Evolutionary conservation across 2,329 filamentous ascomycete species (phyloP).

Genomic region (Ceratocystiopsis minuta): DNA sequence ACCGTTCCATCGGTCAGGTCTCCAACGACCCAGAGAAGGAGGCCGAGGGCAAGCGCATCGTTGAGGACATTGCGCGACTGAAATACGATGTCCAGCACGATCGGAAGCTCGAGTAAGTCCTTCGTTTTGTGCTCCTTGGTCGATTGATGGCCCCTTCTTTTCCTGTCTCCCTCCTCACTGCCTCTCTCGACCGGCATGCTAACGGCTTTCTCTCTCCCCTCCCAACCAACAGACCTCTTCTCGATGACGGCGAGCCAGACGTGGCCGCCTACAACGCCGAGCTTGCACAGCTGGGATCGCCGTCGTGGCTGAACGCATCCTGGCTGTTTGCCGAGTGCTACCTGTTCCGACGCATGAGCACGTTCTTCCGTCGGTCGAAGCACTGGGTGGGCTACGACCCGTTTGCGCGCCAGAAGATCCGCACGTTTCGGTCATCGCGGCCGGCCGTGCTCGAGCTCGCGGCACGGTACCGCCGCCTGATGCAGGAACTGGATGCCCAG

Average conservation of each 20-base stretch:
- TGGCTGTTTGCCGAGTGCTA: conserved; percentile 95
- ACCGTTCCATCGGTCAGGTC: conserved; percentile 40
- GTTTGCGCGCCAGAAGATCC: conserved; percentile 77
- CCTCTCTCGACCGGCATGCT: too few species aligned
- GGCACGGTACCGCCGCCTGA: conserved; percentile 34
- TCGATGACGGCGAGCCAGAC: conserved; percentile 59
- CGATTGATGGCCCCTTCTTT: too few species aligned
- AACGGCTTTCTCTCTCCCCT: too few species aligned
- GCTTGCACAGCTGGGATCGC: conserved; percentile 51
- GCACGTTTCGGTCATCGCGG: conserved; percentile 80
- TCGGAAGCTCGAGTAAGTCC: conserved; percentile 34
- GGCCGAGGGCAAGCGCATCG: conserved; percentile 71
- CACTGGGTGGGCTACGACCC: conserved; percentile 86
- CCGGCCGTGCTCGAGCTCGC: conserved; percentile 37
- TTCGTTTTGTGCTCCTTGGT: too few species aligned
- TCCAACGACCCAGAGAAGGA: conserved; percentile 39
- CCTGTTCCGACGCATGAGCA: conserved; percentile 72
- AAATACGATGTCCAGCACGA: conserved; percentile 96
- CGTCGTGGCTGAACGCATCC: conserved; percentile 65
- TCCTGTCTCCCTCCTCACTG: too few species aligned
- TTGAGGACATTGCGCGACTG: conserved; percentile 58
- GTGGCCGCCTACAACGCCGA: conserved; percentile 74
- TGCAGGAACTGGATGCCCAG: conserved; percentile 41
- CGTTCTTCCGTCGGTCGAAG: conserved; percentile 55
- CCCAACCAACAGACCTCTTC: not conserved